Evolutionary conservation across 192 early-diverging fungal species (phyloP).

Genomic region (Pilaira anomala): DNA sequence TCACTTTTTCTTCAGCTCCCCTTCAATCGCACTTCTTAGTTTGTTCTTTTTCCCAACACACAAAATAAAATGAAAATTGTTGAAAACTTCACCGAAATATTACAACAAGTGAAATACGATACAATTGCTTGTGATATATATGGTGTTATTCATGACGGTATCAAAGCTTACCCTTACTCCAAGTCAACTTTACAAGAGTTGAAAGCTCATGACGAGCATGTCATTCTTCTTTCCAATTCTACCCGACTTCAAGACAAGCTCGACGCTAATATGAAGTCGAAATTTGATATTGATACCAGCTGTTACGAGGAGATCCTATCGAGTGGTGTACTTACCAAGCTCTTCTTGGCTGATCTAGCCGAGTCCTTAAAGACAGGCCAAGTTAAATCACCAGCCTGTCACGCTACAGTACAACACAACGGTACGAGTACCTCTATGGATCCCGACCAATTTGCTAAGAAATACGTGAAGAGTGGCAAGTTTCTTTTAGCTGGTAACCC

Average conservation of each 20-base stretch:
- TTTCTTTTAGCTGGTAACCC: slow-evolving; percentile 23
- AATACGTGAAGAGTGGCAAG: slow-evolving; percentile 16
- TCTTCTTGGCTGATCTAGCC: slow-evolving; percentile 20
- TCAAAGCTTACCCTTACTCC: slow-evolving; percentile 22
- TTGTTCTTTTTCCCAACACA: no score
- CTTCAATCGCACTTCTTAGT: no score
- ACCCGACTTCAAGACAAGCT: slow-evolving; percentile 17
- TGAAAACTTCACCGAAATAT: slow-evolving; percentile 8
- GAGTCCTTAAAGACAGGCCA: neutral
- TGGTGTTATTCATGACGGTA: slow-evolving; percentile 34
- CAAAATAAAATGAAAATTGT: slow-evolving; percentile 18
- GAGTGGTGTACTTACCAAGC: slow-evolving; percentile 23
- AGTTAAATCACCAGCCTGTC: neutral
- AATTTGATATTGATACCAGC: slow-evolving; percentile 11
- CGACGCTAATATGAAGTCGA: neutral
- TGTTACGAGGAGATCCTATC: slow-evolving; percentile 27
- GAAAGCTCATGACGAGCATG: neutral
- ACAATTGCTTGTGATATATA: slow-evolving; percentile 33
- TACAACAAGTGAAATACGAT: slow-evolving; percentile 9
- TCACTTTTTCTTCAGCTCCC: no score
- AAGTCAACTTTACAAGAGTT: slow-evolving; percentile 9
- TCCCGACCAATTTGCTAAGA: slow-evolving; percentile 12
- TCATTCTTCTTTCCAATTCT: slow-evolving; percentile 33
- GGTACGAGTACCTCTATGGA: neutral
- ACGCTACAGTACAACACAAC: slow-evolving; percentile 11